Percentiles rank a stretch among this genome's conserved stretches.
Evolutionary conservation across 73 alveolate genomes (phyloP).

Genomic region (Paramecium sexaurelia): DNA sequence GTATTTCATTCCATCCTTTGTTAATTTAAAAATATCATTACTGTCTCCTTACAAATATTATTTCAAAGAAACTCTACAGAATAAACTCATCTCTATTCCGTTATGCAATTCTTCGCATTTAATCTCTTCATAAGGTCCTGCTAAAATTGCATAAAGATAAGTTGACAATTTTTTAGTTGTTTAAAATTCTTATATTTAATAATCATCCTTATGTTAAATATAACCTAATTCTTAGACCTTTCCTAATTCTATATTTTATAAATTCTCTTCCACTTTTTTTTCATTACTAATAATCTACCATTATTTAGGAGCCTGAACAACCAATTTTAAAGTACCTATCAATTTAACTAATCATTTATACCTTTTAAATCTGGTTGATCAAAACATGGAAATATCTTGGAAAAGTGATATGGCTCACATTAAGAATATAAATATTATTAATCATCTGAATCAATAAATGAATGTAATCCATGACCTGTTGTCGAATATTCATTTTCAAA

Average conservation of each 20-base stretch:
- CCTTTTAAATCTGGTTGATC: conserved; percentile 93
- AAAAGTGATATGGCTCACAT: conserved; percentile 86
- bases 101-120: conserved; percentile 30
- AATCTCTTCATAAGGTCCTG: conserved; percentile 75
- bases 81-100: conserved; percentile 81
- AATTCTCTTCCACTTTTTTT: not conserved
- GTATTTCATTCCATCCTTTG: conserved; percentile 72
- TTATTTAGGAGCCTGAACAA: conserved; percentile 71
- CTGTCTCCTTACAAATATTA: conserved; percentile 70
- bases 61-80: conserved; percentile 81
- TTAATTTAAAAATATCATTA: conserved; percentile 61
- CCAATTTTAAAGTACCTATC: conserved; percentile 61
- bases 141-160: conserved; percentile 70
- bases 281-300: conserved; percentile 57
- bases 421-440: conserved; percentile 89
- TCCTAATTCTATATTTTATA: not conserved
- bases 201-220: not conserved
- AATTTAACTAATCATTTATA: not conserved
- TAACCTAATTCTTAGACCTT: conserved; percentile 4
- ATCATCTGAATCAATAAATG: conserved; percentile 90
- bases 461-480: conserved; percentile 92
- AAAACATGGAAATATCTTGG: conserved; percentile 86
- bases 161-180: conserved; percentile 69
- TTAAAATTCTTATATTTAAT: not conserved
- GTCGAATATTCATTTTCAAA: conserved; percentile 83